Percentiles rank a stretch among this genome's conserved stretches.
These are phyloP conservation scores for Linnemannia schmuckeri DNA, from an alignment of 192 early-diverging fungal species.

Conservation along the genomic window DNA sequence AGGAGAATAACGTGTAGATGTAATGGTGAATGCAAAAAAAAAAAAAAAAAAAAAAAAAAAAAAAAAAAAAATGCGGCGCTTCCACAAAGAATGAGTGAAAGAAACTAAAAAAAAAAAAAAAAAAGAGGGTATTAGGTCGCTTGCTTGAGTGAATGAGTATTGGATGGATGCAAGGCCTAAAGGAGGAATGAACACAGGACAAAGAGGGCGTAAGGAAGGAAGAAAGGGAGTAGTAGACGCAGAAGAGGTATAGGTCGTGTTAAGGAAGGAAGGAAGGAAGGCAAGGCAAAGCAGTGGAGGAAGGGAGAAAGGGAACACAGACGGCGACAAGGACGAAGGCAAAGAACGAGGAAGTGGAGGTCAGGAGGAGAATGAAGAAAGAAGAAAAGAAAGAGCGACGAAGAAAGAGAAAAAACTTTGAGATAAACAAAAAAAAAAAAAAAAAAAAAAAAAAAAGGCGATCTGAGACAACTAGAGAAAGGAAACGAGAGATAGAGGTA, in stretches of 20 bases:
- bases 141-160: neutral
- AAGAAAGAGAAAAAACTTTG: neutral
- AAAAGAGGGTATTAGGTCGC: neutral
- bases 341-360: neutral
- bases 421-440: neutral
- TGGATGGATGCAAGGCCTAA: neutral
- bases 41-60: neutral
- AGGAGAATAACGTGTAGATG: neutral
- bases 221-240: neutral
- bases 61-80: neutral
- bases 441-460: neutral
- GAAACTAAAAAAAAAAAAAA: neutral
- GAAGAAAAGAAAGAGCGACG: neutral
- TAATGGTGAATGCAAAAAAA: neutral
- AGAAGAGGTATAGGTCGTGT: neutral
- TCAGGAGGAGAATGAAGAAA: neutral
- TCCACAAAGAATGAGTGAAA: neutral
- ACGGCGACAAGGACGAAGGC: neutral
- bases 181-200: neutral
- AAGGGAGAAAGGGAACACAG: too few relatives aligned
- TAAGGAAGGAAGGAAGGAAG: neutral
- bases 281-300: too few relatives aligned
- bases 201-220: neutral
- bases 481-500: neutral
- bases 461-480: too few relatives aligned